Percentiles rank a stretch among this genome's conserved stretches.
Evolutionary conservation across 2,329 filamentous ascomycete species (phyloP).

Genomic region (Claviceps paspali): DNA sequence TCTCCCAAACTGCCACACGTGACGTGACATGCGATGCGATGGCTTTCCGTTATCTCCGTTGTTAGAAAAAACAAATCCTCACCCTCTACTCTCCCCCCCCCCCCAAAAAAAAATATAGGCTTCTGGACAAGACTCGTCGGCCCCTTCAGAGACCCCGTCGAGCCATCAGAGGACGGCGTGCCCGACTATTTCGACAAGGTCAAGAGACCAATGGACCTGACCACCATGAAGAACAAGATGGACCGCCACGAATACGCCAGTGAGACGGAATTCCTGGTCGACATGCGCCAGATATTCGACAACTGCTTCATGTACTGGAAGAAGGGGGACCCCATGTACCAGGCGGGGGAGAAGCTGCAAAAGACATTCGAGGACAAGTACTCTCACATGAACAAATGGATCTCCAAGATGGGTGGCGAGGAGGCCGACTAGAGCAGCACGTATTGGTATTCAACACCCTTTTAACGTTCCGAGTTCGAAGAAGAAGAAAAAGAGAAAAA

Average conservation of each 20-base stretch:
- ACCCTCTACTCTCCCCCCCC: too few species aligned
- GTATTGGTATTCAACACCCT: too few species aligned
- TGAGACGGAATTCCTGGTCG: slow-evolving; percentile 37
- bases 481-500: too few species aligned
- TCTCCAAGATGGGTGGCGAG: slow-evolving; percentile 33
- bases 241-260: slow-evolving; percentile 34
- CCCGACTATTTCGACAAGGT: slow-evolving; percentile 48
- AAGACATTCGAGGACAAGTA: slow-evolving; percentile 45
- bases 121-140: slow-evolving; percentile 53
- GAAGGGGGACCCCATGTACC: slow-evolving; percentile 37
- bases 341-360: slow-evolving; percentile 40
- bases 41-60: too few species aligned
- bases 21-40: too few species aligned
- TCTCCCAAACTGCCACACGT: too few species aligned
- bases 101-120: slow-evolving; percentile 30
- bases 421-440: slow-evolving; percentile 12
- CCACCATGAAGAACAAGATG: slow-evolving; percentile 45
- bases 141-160: slow-evolving; percentile 44
- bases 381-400: slow-evolving; percentile 42
- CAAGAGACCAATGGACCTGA: slow-evolving; percentile 46
- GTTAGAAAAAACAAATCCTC: too few species aligned
- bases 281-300: slow-evolving; percentile 46
- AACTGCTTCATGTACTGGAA: slow-evolving; percentile 53
- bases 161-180: slow-evolving; percentile 39
- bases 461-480: too few species aligned